Base-by-base conservation (phyloP, 2,329 filamentous ascomycete genomes). In the Dothidotthia symphoricarpi region DNA sequence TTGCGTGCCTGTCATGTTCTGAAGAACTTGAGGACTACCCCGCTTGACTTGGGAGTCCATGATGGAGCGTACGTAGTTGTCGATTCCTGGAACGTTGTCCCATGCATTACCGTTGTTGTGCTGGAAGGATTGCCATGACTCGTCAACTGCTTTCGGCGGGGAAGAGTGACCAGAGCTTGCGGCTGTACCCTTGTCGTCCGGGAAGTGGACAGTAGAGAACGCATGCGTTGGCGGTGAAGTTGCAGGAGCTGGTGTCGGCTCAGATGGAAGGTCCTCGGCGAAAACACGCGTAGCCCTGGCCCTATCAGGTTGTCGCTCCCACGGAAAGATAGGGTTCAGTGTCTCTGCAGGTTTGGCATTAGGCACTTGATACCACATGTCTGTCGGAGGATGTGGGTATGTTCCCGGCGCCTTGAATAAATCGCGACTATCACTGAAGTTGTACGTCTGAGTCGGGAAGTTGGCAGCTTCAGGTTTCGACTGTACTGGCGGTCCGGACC, bases 21-120 rank as follows among this genome's bases (percentile, higher is more conserved):
- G 57, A 16, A 69, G 49, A n/a, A 71, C 67, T 43, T 75, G 45
- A 8, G 54, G 50, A 46, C 71, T 73, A 35, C 65, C 74, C 43
- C 73, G 75, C 39, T 75, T 76, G 58, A 80, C 76, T 63, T 83
- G 81, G 54, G 85, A 82, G 4, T 67, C 61, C 35, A 70, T 69
- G 39, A 95, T 73, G 36, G 80, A 77, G 47, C 87, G 86, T 37
- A 97, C 86, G 62, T 96, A 98, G 47, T 80, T 79, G 57, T 88
- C 83, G 55, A 98, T 98, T 50, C 88, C 85, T 10, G 87, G 86
- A 35, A 94, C 79, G 36, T 88, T 86, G 57, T 98, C 93, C 93
- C 93, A 98, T 12, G 88, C 90, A 66, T 97, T 98, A 35, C 49
- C 59, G 34, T 36, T 61, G 24, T 75, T 80, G 31, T 82, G 78